These are phyloP conservation scores for Periconia digitata DNA, from an alignment of 2,329 filamentous ascomycete species.

Conservation along the genomic window DNA sequence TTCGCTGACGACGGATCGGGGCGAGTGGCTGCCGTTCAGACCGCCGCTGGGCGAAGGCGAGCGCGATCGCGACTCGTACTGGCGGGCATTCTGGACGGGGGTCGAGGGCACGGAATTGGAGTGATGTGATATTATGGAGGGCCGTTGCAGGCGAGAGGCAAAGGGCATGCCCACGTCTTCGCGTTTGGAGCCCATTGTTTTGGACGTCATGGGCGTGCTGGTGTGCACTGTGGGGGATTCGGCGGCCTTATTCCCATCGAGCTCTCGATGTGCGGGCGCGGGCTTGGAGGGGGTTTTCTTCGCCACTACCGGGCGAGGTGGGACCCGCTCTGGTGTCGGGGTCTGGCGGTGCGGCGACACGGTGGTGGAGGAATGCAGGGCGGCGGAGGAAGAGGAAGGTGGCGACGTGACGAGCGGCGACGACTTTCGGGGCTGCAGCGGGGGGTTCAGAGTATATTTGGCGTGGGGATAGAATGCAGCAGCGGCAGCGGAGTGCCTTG, in stretches of 20 bases:
- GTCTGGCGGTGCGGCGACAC: constrained; percentile 40
- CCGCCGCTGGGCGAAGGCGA: constrained; percentile 77
- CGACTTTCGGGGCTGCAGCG: not conserved
- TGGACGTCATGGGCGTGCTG: constrained; percentile 42
- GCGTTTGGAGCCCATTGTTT: constrained; percentile 33
- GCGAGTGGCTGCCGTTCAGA: constrained; percentile 77
- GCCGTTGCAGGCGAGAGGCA: constrained; percentile 41
- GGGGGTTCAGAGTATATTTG: not conserved
- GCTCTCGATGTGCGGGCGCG: constrained; percentile 29
- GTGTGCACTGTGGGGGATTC: constrained; percentile 31
- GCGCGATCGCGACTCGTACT: constrained; percentile 75
- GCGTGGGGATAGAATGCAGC: constrained; percentile 1
- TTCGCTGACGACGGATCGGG: constrained; percentile 87
- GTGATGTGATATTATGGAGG: constrained; percentile 62
- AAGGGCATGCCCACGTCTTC: constrained; percentile 20
- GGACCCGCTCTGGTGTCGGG: constrained; percentile 33
- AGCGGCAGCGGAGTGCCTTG: constrained; percentile 8
- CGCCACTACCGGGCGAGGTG: constrained; percentile 23
- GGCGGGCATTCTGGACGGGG: constrained; percentile 82
- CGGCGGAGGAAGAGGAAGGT: not conserved
- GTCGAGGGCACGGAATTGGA: constrained; percentile 93
- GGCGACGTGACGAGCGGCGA: not conserved
- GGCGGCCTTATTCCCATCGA: constrained; percentile 42
- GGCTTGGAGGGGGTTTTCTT: constrained; percentile 33
- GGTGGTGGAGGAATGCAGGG: constrained; percentile 29